Evolutionary conservation across 2,329 filamentous ascomycete genomes (phyloP), one percentile per base, ranked within the genome.

Genomic region (Chrysoporthe cubensis): DNA sequence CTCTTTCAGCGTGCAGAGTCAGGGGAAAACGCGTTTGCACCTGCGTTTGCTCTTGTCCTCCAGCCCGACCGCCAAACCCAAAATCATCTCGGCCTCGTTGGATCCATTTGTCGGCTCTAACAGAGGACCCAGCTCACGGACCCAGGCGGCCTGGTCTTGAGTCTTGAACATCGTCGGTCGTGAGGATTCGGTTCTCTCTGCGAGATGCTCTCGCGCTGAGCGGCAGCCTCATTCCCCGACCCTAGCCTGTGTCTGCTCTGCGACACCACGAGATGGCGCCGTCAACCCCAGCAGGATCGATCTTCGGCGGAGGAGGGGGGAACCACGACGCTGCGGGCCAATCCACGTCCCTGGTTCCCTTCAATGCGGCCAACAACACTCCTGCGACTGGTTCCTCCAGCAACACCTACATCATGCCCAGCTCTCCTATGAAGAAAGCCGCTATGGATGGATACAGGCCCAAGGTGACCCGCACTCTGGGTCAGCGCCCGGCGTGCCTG

Each of bases 381-480:
- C 84, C 84, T 13, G 79, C 80, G 48, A 84, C 84, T 37, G 80
- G 80, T 70, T 79, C 86, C 61, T 87, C 87, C n/a, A 85, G 83
- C 21, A 92, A 92, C 76, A 94, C 94, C 34, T 97, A 95, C 81
- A 89, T 97, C 75, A 96, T 98, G 92, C 91, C 93, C 21, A 92
- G 93, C 75, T 94, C 91, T 71, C 93, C 94, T 16, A 83, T 89
- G 68, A 92, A 91, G 77, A 86, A 85, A 73, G 85, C 87, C 67
- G 82, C 85, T 26, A 84, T 84, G 66, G 93, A 96, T 76, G 89
- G 89, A 71, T 96, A 97, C 79, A 90, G 91, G 62, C 95, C 95
- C 46, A 92, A 90, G 77, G 92, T 97, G 70, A 95, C 87, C 48
- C 89, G 90, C 74, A 92, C 91, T 14, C 83, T 91, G 61, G 91